Conservation (phyloP, 768 basidiomycete genomes). For the Russula ochroleuca region DNA sequence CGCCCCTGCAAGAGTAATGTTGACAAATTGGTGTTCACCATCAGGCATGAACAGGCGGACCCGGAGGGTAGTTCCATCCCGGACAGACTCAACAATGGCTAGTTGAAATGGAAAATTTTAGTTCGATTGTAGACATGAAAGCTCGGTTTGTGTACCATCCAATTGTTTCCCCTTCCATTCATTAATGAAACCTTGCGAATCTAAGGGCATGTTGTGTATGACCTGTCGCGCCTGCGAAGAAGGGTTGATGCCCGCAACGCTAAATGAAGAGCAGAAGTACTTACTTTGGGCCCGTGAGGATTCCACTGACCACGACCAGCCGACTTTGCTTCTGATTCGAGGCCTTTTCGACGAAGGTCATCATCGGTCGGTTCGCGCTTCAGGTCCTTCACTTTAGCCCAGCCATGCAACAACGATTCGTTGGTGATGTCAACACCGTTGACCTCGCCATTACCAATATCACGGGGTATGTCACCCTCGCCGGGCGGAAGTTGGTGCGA, state of each 20-base stretch:
- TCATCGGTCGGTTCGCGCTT: conserved; percentile 82
- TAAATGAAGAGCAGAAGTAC: conserved; percentile 11
- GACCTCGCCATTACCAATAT: conserved; percentile 73
- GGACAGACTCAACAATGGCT: conserved; percentile 93
- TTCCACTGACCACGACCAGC: conserved; percentile 85
- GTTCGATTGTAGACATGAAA: conserved; percentile 18
- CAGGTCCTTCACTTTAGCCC: conserved; percentile 86
- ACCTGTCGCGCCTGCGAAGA: conserved; percentile 59
- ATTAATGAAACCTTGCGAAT: conserved; percentile 82
- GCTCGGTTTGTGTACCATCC: conserved; percentile 54
- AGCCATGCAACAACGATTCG: conserved; percentile 84
- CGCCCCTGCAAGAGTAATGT: conserved; percentile 79
- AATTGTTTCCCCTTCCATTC: conserved; percentile 91
- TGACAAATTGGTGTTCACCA: conserved; percentile 85
- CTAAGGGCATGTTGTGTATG: conserved; percentile 82
- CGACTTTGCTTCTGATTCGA: conserved; percentile 71
- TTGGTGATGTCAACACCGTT: conserved; percentile 65
- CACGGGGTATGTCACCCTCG: conserved; percentile 71
- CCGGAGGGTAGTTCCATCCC: conserved; percentile 88
- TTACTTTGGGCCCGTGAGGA: conserved; percentile 68
- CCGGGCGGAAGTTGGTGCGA: conserved; percentile 68
- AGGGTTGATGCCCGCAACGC: conserved; percentile 12
- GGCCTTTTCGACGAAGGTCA: conserved; percentile 62
- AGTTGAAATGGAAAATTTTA: not conserved
- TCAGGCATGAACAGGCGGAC: conserved; percentile 84